These are phyloP conservation scores for Solanum megistacrolobum DNA, from an alignment of 257 asterid species.

Conservation along the genomic window DNA sequence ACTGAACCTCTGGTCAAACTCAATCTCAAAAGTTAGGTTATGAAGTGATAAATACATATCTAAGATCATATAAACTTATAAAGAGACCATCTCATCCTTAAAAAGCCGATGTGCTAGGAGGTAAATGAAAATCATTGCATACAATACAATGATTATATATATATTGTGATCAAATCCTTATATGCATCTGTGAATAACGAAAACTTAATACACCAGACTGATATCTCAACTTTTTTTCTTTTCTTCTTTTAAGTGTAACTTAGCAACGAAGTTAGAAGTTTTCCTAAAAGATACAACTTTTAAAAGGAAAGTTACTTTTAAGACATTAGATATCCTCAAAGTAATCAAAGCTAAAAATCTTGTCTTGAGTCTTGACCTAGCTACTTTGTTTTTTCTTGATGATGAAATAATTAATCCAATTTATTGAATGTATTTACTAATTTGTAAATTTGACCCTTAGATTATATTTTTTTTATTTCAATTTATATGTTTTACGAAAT, in stretches of 20 bases:
- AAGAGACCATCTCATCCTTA: background rate
- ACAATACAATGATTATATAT: background rate
- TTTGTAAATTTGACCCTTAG: background rate
- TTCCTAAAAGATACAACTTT: background rate
- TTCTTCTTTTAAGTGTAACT: background rate
- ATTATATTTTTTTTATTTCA: background rate
- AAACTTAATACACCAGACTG: background rate
- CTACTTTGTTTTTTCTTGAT: background rate
- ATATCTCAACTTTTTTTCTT: background rate
- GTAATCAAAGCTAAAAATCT: background rate
- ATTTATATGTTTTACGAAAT: background rate
- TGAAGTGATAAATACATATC: background rate
- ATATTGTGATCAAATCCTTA: background rate
- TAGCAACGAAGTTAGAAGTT: background rate
- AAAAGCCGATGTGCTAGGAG: background rate
- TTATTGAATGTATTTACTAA: background rate
- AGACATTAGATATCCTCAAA: background rate
- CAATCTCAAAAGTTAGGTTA: background rate
- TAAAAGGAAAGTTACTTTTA: background rate
- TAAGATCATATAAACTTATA: background rate
- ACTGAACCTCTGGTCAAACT: background rate
- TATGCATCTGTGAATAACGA: accelerated
- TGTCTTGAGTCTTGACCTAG: background rate
- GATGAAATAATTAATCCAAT: background rate
- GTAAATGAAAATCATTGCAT: background rate